Evolutionary conservation across 2,329 filamentous ascomycete genomes (phyloP).

Genomic region (Fusarium decemcellulare): DNA sequence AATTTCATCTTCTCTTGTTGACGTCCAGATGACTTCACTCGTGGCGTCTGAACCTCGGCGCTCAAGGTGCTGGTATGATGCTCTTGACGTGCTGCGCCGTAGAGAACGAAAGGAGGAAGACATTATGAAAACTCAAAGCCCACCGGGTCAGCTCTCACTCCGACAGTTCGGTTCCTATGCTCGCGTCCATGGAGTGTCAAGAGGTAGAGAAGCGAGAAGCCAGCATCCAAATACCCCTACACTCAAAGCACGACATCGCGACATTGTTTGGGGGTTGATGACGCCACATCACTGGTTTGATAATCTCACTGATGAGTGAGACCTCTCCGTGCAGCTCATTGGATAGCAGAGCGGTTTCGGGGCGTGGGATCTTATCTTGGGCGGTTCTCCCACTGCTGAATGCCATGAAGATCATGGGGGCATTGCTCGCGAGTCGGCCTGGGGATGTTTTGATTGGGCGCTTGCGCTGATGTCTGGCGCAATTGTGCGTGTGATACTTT

Average conservation of each 20-base stretch:
- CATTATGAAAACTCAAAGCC: background rate
- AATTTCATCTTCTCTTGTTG: constrained; percentile 5
- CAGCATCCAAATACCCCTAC: background rate
- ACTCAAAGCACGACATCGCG: background rate
- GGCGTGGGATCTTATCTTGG: background rate
- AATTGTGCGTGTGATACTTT: constrained; percentile 18
- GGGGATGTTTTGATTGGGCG: background rate
- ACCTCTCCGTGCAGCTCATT: background rate
- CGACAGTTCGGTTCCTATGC: background rate
- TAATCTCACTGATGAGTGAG: constrained; percentile 3
- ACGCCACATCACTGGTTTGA: background rate
- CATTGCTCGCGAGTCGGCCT: background rate
- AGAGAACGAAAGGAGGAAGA: constrained; percentile 2
- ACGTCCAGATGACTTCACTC: background rate
- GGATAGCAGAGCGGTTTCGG: background rate
- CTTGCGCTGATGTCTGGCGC: background rate
- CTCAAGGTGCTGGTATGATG: background rate
- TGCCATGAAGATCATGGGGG: background rate
- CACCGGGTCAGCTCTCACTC: background rate
- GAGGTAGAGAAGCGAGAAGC: background rate
- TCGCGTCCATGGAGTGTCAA: background rate
- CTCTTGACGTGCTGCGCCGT: background rate
- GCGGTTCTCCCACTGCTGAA: background rate
- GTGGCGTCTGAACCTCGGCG: background rate
- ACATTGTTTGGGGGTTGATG: constrained; percentile 6